Base-by-base conservation (phyloP, 768 basidiomycete species). In the Trametes sanguinea region DNA sequence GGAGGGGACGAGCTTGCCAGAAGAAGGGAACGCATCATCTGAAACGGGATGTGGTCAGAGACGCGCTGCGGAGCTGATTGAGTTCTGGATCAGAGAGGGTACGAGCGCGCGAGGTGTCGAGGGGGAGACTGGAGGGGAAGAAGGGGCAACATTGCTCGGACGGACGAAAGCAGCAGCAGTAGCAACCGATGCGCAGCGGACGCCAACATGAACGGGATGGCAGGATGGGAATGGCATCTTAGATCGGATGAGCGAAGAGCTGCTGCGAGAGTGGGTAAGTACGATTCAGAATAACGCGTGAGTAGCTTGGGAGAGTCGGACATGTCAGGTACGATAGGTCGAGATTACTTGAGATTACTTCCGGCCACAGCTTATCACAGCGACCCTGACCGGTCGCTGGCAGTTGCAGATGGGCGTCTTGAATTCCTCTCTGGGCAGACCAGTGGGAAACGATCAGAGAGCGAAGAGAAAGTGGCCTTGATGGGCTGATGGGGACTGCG, bases 311-410 rank as follows among this genome's bases (percentile, higher is more conserved):
- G 30, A 40, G 52, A 22, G 22, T 22, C 30, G 51, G 22, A 52
- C 43, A 54, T 42, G 47, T 57, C 63, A 64, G 63, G 59, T 56
- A 64, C 63, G 58, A 60, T 60, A 56, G 46, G 47, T 33, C 58
- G 22, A 22, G 22, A 52, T 64, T 64, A 51, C 63, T 60, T 54
- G 6, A 37, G 35, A 37, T 37, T 37, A 37, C 35, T 37, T 43
- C 53, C 58, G 60, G 55, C 61, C 66, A 67, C 62, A 64, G 62
- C 65, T 67, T 61, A 67, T 67, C 66, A 64, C 56, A 44, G 47
- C 62, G 66, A 67, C 66, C 62, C 62, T 67, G 66, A 64, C 56
- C 45, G 56, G 57, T 45, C 43, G 51, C 17, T 50, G 27, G 45
- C 45, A 13, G 29, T 13, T 35, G 53, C 33, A 37, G 55, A 46